These are phyloP conservation scores for Podila epigama DNA, from an alignment of 192 early-diverging fungal species.

Conservation along the genomic window DNA sequence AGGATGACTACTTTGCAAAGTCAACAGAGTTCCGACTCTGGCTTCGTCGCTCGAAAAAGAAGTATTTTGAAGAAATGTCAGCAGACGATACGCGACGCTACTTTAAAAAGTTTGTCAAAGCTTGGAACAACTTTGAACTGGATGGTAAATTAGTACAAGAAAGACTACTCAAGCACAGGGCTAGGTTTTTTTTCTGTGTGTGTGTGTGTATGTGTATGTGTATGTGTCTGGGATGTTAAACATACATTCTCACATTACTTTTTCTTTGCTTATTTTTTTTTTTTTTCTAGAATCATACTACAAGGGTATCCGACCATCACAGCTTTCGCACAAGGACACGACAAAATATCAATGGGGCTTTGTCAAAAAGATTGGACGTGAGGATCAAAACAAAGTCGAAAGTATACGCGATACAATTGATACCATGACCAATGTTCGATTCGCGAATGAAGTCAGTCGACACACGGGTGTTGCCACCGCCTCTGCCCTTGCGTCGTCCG, in stretches of 20 bases:
- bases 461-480: slow-evolving; percentile 27
- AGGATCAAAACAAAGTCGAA: slow-evolving; percentile 62
- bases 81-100: slow-evolving; percentile 72
- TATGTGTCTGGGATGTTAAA: no score
- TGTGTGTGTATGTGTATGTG: no score
- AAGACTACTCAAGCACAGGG: no score
- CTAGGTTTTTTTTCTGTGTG: no score
- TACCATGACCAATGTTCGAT: slow-evolving; percentile 58
- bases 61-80: slow-evolving; percentile 79
- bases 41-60: slow-evolving; percentile 74
- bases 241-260: neutral
- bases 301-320: slow-evolving; percentile 70
- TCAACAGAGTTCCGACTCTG: slow-evolving; percentile 84
- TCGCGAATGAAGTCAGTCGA: slow-evolving; percentile 41
- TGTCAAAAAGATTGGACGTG: slow-evolving; percentile 49
- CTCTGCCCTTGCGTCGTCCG: slow-evolving; percentile 10
- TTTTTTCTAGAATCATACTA: slow-evolving; percentile 70
- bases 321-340: slow-evolving; percentile 64
- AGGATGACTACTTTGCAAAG: slow-evolving; percentile 82
- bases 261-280: no score
- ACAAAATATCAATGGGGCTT: slow-evolving; percentile 85
- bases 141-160: slow-evolving; percentile 56
- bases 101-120: slow-evolving; percentile 86
- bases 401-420: slow-evolving; percentile 65
- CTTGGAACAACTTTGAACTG: slow-evolving; percentile 83